Evolutionary conservation across 371 early-diverging fungal genomes (phyloP).

Genomic region (Gilbertella persicaria): DNA sequence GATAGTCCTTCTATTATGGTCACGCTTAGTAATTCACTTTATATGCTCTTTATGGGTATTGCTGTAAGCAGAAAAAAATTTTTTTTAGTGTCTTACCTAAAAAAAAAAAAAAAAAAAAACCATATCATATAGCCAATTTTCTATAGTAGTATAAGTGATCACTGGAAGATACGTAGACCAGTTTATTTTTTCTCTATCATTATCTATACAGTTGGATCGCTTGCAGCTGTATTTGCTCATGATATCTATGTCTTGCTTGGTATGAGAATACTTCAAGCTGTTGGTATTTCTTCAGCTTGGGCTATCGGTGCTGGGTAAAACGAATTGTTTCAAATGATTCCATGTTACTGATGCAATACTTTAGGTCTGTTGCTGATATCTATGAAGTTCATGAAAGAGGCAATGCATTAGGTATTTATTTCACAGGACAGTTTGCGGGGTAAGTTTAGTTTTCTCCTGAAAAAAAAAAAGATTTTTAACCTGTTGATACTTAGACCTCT

Average conservation of each 20-base stretch:
- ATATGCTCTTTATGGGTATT: constrained; percentile 66
- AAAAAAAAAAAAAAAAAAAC: constrained; percentile 1
- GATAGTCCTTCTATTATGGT: constrained; percentile 50
- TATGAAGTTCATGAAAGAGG: constrained; percentile 51
- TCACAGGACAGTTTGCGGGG: constrained; percentile 53
- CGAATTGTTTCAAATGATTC: background rate
- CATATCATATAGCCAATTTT: constrained; percentile 55
- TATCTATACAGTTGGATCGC: constrained; percentile 63
- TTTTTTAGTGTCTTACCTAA: background rate
- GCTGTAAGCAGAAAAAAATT: constrained; percentile 30
- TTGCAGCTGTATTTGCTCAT: constrained; percentile 67
- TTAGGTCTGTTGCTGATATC: constrained; percentile 60
- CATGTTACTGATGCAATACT: background rate
- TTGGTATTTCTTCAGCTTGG: constrained; percentile 77
- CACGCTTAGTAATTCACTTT: constrained; percentile 61
- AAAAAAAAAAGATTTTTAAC: constrained; percentile 16
- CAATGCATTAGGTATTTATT: constrained; percentile 53
- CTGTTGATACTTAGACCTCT: constrained; percentile 24
- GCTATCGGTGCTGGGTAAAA: constrained; percentile 71
- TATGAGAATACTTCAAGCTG: constrained; percentile 73
- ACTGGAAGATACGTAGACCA: constrained; percentile 63
- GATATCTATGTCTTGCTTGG: constrained; percentile 61
- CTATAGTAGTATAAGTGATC: constrained; percentile 75
- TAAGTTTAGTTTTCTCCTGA: constrained; percentile 33
- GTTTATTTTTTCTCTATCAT: constrained; percentile 65